Conservation (phyloP, 1,284 basidiomycete genomes). For the Cryptococcus maquisensis region DNA sequence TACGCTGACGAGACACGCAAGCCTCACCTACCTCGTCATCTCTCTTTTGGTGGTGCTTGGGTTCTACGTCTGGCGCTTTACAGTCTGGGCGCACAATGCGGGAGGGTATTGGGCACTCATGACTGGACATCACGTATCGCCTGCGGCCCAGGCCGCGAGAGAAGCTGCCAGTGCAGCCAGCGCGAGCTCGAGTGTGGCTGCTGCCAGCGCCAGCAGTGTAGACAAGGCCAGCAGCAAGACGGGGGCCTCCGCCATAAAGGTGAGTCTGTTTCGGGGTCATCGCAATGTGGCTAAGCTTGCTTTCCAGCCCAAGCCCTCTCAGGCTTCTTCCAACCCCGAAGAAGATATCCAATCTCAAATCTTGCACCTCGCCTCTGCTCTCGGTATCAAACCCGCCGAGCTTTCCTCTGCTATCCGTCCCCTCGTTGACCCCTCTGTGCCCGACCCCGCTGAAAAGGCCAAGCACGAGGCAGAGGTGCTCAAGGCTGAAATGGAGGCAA, state of each 20-base stretch:
- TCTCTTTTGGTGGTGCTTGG: slow-evolving; percentile 32
- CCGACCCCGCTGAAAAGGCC: slow-evolving; percentile 37
- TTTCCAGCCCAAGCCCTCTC: slow-evolving; percentile 11
- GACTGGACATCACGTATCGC: slow-evolving; percentile 32
- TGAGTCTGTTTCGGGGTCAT: slow-evolving; percentile 2
- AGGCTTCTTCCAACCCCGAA: slow-evolving; percentile 5
- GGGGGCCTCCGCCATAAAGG: slow-evolving; percentile 6
- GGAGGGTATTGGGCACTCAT: slow-evolving; percentile 49
- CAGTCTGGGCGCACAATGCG: slow-evolving; percentile 42
- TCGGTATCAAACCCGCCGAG: slow-evolving; percentile 47
- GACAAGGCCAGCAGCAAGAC: not conserved
- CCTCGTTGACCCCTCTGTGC: slow-evolving; percentile 44
- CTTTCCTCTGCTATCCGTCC: slow-evolving; percentile 44
- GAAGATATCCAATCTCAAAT: slow-evolving; percentile 43
- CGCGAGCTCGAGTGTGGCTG: not conserved
- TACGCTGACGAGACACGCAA: slow-evolving; percentile 5
- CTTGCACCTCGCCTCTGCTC: slow-evolving; percentile 37
- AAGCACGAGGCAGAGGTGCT: slow-evolving; percentile 32
- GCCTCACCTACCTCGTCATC: slow-evolving; percentile 42
- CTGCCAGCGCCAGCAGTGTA: not conserved
- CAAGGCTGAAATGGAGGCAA: slow-evolving; percentile 28
- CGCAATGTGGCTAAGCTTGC: not conserved
- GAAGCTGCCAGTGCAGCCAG: slow-evolving; percentile 8
- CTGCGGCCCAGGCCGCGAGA: slow-evolving; percentile 10
- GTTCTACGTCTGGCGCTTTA: slow-evolving; percentile 47